These are phyloP conservation scores for Xerocomellus dryophilus DNA, from an alignment of 768 basidiomycete species.

Conservation along the genomic window DNA sequence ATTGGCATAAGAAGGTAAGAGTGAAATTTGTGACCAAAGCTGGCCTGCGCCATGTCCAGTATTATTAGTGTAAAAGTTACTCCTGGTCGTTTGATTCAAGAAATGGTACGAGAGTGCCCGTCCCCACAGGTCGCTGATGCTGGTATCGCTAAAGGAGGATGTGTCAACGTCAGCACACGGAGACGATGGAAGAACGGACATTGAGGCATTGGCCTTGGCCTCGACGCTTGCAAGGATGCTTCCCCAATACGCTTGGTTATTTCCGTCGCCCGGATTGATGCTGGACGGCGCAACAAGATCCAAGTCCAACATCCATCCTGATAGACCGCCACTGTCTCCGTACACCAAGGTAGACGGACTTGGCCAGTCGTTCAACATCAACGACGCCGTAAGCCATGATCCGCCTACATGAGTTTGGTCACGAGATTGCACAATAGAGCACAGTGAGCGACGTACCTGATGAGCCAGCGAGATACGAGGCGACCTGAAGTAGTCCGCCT, in stretches of 20 bases:
- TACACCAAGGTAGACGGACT: constrained; percentile 53
- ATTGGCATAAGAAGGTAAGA: constrained; percentile 49
- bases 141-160: constrained; percentile 48
- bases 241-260: constrained; percentile 53
- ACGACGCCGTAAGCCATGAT: constrained; percentile 64
- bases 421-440: not conserved
- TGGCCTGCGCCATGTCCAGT: constrained; percentile 70
- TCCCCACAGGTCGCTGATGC: constrained; percentile 60
- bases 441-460: constrained; percentile 44
- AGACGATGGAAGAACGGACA: constrained; percentile 39
- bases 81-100: constrained; percentile 56
- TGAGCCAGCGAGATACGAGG: constrained; percentile 64
- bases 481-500: constrained; percentile 67
- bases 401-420: constrained; percentile 42
- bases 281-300: constrained; percentile 55
- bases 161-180: not conserved
- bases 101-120: constrained; percentile 73
- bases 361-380: constrained; percentile 65
- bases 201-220: constrained; percentile 50
- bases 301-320: constrained; percentile 58
- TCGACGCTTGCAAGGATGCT: constrained; percentile 53
- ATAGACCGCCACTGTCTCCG: constrained; percentile 46
- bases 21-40: constrained; percentile 58
- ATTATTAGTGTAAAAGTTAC: constrained; percentile 58
- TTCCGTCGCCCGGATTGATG: constrained; percentile 40